These are phyloP conservation scores for Nepenthes gracilis DNA, from an alignment of 148 eudicot species.

Conservation along the genomic window DNA sequence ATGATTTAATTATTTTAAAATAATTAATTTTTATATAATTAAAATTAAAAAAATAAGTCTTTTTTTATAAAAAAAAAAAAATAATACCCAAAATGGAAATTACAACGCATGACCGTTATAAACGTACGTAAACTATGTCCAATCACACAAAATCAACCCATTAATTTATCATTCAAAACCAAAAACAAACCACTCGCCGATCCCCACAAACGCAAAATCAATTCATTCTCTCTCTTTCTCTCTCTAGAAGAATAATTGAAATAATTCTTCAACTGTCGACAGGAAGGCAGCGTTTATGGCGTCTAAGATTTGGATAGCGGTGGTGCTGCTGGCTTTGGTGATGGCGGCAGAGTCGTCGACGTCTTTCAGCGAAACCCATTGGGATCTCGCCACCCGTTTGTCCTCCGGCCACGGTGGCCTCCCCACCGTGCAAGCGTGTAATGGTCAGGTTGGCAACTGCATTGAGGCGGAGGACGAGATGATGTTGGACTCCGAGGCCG, in stretches of 20 bases:
- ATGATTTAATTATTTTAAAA: no score
- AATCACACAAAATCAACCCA: constrained; percentile 8
- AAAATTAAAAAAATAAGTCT: no score
- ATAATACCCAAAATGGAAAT: no score
- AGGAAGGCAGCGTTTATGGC: constrained; percentile 8
- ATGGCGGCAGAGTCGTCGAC: constrained; percentile 9
- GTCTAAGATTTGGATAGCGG: constrained; percentile 13
- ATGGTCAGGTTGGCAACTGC: constrained; percentile 20
- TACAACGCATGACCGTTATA: no score
- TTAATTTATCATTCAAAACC: not conserved
- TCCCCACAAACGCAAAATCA: not conserved
- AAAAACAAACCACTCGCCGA: not conserved
- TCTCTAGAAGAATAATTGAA: not conserved
- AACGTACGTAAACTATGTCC: constrained; percentile 16
- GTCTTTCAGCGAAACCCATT: constrained; percentile 5
- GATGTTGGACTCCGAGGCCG: constrained; percentile 17
- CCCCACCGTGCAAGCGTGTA: constrained; percentile 10
- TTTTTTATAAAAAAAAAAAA: no score
- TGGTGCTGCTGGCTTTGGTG: constrained; percentile 12
- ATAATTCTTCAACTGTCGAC: not conserved
- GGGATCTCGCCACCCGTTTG: constrained; percentile 8
- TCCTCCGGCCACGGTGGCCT: constrained; percentile 4
- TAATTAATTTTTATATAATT: no score
- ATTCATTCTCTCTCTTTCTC: not conserved
- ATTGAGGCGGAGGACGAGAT: constrained; percentile 21